phyloP scores from a whole-genome alignment of 352 stramenopile species.

The Phytophthora crassamura region DNA sequence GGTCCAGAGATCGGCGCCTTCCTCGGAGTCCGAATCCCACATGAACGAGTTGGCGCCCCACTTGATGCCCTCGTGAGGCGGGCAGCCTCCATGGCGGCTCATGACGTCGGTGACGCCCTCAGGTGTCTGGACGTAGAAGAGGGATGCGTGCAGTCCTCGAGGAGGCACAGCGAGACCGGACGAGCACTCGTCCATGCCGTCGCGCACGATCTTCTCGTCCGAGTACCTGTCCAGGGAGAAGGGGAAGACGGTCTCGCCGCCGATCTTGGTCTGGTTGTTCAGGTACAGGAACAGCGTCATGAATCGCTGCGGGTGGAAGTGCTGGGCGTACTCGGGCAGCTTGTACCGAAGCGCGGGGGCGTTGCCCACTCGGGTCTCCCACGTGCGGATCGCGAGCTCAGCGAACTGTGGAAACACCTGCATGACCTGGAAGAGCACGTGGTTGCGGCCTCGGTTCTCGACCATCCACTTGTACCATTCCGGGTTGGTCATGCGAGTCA shows the following conservation, averaged over 20 bases:
- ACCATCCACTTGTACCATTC: slow-evolving; percentile 84
- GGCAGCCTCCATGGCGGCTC: slow-evolving; percentile 84
- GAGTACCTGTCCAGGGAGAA: slow-evolving; percentile 79
- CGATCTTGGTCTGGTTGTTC: slow-evolving; percentile 94
- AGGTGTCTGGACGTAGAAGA: slow-evolving; percentile 88
- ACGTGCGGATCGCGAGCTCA: slow-evolving; percentile 73
- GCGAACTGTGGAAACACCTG: slow-evolving; percentile 63
- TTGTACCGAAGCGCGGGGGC: slow-evolving; percentile 58
- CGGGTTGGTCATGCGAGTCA: slow-evolving; percentile 63
- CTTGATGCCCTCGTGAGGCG: slow-evolving; percentile 86
- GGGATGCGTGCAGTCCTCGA: slow-evolving; percentile 68
- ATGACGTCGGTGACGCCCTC: slow-evolving; percentile 79
- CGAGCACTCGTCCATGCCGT: slow-evolving; percentile 86
- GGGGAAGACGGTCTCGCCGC: slow-evolving; percentile 98
- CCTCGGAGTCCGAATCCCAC: slow-evolving; percentile 85
- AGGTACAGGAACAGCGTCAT: slow-evolving; percentile 98
- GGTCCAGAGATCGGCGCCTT: slow-evolving; percentile 82
- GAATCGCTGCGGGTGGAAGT: slow-evolving; percentile 94
- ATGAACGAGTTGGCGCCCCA: slow-evolving; percentile 90
- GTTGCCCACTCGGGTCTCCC: slow-evolving; percentile 59
- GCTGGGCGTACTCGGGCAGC: slow-evolving; percentile 67
- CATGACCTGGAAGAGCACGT: slow-evolving; percentile 74
- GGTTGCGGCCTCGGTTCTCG: slow-evolving; percentile 61
- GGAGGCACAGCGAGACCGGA: slow-evolving; percentile 77
- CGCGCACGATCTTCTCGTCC: slow-evolving; percentile 72